These are phyloP conservation scores for Malus hybrid DNA, from an alignment of 331 rosid species.

Conservation along the genomic window DNA sequence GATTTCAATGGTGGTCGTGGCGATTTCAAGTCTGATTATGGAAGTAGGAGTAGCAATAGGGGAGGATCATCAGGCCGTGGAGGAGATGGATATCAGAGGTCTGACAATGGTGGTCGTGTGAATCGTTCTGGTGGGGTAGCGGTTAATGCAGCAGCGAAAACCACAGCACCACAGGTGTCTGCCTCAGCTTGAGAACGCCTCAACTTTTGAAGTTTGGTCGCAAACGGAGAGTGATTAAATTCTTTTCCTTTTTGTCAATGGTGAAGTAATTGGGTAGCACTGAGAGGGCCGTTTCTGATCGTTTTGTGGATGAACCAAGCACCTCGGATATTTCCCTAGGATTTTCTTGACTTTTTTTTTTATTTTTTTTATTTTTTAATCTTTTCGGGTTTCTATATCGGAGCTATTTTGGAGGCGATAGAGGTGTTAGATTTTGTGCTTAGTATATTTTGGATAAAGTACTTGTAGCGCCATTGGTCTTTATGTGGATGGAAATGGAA, in stretches of 20 bases:
- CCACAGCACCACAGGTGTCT: constrained; percentile 34
- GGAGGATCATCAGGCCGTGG: constrained; percentile 55
- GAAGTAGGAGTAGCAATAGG: constrained; percentile 47
- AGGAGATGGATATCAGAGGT: constrained; percentile 58
- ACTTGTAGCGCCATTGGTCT: neutral
- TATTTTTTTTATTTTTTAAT: neutral
- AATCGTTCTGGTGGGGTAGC: constrained; percentile 42
- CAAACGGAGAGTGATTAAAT: neutral
- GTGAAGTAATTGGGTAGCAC: constrained; percentile 20
- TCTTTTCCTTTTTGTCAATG: neutral
- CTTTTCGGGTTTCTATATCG: neutral
- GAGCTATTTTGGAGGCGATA: neutral
- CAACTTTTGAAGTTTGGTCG: neutral
- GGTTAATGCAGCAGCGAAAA: constrained; percentile 31
- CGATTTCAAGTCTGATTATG: constrained; percentile 53
- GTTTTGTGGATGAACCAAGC: constrained; percentile 21
- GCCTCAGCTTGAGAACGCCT: constrained; percentile 47
- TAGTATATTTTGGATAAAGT: neutral
- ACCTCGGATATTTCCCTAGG: constrained; percentile 20
- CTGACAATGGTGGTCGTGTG: constrained; percentile 43
- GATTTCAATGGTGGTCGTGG: constrained; percentile 47
- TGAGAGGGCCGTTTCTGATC: constrained; percentile 14
- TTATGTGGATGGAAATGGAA: neutral
- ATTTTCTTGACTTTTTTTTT: neutral
- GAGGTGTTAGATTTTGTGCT: constrained; percentile 1